phyloP scores from a whole-genome alignment of 257 asterid genomes.

The Anisodus tanguticus region DNA sequence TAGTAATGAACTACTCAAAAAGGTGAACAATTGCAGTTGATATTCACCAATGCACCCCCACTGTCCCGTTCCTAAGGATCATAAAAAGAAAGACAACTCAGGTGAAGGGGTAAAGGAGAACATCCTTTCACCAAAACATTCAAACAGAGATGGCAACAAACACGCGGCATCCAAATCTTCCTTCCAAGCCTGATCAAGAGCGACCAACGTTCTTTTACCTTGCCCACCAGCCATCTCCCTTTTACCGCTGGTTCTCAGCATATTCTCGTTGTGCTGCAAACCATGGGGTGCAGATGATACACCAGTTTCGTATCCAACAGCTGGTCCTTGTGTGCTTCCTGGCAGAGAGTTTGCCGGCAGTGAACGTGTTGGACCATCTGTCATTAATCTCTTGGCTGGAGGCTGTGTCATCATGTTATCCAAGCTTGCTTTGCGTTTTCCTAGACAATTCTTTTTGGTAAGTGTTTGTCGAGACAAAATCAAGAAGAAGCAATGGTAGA shows the following conservation, averaged over 20 bases:
- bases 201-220: slow-evolving; percentile 50
- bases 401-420: slow-evolving; percentile 79
- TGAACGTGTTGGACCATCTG: slow-evolving; percentile 55
- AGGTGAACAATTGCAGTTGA: neutral
- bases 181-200: slow-evolving; percentile 69
- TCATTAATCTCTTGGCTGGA: slow-evolving; percentile 69
- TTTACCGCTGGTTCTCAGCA: slow-evolving; percentile 48
- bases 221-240: slow-evolving; percentile 51
- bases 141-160: slow-evolving; percentile 59
- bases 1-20: neutral
- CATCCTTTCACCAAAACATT: slow-evolving; percentile 85
- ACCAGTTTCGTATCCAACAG: slow-evolving; percentile 37
- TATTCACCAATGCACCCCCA: neutral
- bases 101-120: slow-evolving; percentile 71
- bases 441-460: slow-evolving; percentile 39
- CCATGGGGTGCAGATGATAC: slow-evolving; percentile 32
- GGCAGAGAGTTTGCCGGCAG: slow-evolving; percentile 45
- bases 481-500: slow-evolving; percentile 24
- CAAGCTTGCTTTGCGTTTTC: slow-evolving; percentile 74
- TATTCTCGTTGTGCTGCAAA: slow-evolving; percentile 51
- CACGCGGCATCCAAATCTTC: slow-evolving; percentile 53
- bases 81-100: slow-evolving; percentile 61
- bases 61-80: slow-evolving; percentile 34
- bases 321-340: slow-evolving; percentile 51
- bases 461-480: slow-evolving; percentile 8